Conservation (phyloP, 192 early-diverging fungal genomes). For the Coemansia sp. region DNA sequence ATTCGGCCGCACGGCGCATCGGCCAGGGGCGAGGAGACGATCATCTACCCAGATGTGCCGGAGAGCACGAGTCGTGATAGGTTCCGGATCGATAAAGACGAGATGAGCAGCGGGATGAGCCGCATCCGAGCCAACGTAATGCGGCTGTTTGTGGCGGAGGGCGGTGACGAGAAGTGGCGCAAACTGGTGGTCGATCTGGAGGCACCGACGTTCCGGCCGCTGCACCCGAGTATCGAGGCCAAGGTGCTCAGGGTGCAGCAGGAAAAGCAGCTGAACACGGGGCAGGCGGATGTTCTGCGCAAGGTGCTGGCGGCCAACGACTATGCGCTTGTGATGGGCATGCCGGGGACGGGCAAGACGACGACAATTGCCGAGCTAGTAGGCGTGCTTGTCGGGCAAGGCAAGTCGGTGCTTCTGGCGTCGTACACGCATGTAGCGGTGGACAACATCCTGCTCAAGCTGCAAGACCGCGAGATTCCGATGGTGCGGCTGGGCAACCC, state of each 20-base stretch:
- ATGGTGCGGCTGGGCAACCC: constrained; percentile 74
- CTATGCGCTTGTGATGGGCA: constrained; percentile 88
- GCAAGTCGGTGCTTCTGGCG: constrained; percentile 78
- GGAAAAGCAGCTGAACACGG: constrained; percentile 58
- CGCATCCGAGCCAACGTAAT: constrained; percentile 74
- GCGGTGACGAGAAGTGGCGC: constrained; percentile 55
- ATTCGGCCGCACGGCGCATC: constrained; percentile 17
- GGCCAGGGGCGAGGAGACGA: constrained; percentile 12
- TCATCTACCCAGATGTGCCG: constrained; percentile 25
- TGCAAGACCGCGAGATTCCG: constrained; percentile 57
- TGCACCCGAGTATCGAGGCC: constrained; percentile 16
- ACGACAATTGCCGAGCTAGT: constrained; percentile 83
- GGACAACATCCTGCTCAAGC: constrained; percentile 87
- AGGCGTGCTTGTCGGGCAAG: constrained; percentile 56
- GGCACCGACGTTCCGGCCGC: constrained; percentile 57
- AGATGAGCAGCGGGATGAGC: constrained; percentile 64
- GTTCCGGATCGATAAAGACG: constrained; percentile 82
- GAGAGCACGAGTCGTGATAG: constrained; percentile 26
- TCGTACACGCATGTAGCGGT: constrained; percentile 92
- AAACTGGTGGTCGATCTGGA: constrained; percentile 77
- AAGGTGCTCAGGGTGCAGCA: constrained; percentile 10
- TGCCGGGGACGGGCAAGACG: constrained; percentile 98
- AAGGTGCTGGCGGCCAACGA: constrained; percentile 75
- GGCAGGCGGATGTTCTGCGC: constrained; percentile 67
- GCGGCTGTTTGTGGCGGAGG: constrained; percentile 56